A percentile compares a stretch with the other conserved stretches of the same genome.
Evolutionary conservation across 306 rosid species (phyloP).

Genomic region (Urtica urens): DNA sequence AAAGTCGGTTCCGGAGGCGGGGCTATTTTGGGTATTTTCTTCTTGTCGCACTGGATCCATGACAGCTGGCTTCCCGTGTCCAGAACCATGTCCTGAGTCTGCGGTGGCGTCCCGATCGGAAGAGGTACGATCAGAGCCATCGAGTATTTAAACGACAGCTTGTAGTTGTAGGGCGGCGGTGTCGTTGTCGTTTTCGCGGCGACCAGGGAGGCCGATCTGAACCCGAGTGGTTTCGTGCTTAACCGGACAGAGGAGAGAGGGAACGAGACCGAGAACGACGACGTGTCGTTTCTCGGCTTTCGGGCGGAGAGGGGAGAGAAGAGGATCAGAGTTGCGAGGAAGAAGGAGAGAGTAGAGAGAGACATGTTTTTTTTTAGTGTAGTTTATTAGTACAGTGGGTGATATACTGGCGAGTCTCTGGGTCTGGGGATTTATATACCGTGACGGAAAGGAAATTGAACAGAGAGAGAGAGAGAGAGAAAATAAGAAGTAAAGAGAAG

Average conservation of each 20-base stretch:
- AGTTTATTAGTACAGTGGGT: slow-evolving; percentile 17
- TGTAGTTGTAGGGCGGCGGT: slow-evolving; percentile 37
- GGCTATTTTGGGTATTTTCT: slow-evolving; percentile 13
- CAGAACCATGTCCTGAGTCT: slow-evolving; percentile 58
- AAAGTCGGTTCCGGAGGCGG: slow-evolving; percentile 41
- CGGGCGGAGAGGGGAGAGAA: slow-evolving; percentile 5
- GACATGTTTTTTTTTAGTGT: slow-evolving; percentile 12
- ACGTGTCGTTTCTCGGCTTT: neutral
- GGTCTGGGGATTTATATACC: slow-evolving; percentile 20
- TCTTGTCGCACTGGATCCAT: slow-evolving; percentile 61
- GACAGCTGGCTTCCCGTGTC: slow-evolving; percentile 95
- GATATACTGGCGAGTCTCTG: neutral
- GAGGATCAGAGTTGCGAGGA: slow-evolving; percentile 11
- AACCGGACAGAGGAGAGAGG: slow-evolving; percentile 27
- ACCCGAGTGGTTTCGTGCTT: slow-evolving; percentile 9
- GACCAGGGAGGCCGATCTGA: slow-evolving; percentile 20
- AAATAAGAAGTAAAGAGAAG: neutral
- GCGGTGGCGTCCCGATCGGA: slow-evolving; percentile 85
- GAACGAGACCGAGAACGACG: slow-evolving; percentile 43
- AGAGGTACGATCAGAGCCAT: slow-evolving; percentile 55
- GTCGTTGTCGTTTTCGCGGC: slow-evolving; percentile 8
- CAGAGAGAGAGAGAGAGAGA: neutral
- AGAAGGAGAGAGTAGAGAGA: slow-evolving; percentile 14
- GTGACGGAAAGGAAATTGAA: neutral
- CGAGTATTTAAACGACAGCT: slow-evolving; percentile 42